Evolutionary conservation across 2,329 filamentous ascomycete species (phyloP).

Genomic region (Penicillium sp.): DNA sequence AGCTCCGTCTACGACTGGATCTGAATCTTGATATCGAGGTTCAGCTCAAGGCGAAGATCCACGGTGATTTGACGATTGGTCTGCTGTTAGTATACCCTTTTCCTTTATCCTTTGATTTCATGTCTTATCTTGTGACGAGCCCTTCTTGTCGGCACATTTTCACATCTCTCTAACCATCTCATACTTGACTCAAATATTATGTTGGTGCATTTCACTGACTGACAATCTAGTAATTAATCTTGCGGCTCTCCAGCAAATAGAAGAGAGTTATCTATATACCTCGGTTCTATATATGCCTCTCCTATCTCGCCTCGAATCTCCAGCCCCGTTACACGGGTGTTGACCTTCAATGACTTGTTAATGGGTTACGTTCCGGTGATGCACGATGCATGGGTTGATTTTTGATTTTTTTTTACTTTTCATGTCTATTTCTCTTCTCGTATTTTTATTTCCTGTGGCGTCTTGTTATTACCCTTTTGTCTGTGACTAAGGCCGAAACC

Average conservation of each 20-base stretch:
- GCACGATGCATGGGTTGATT: conserved; percentile 18
- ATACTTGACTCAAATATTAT: background rate
- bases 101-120: background rate
- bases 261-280: conserved; percentile 1
- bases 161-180: background rate
- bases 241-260: conserved; percentile 1
- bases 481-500: conserved; percentile 13
- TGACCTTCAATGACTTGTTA: conserved; percentile 1
- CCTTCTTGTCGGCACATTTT: no score
- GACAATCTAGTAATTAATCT: conserved; percentile 11
- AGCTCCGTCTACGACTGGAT: conserved; percentile 70
- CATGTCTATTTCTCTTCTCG: background rate
- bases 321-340: background rate
- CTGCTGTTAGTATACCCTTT: conserved; percentile 62
- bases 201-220: conserved; percentile 10
- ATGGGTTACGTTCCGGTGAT: conserved; percentile 17
- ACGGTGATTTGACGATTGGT: conserved; percentile 77
- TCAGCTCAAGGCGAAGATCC: conserved; percentile 79
- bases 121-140: background rate
- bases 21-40: conserved; percentile 81
- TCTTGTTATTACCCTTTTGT: conserved; percentile 2
- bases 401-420: conserved; percentile 3
- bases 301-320: background rate
- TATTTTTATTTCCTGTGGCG: conserved; percentile 1
- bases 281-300: background rate